These are phyloP conservation scores for Excoecaria cochinchinensis DNA, from an alignment of 345 rosid genomes.

Conservation along the genomic window DNA sequence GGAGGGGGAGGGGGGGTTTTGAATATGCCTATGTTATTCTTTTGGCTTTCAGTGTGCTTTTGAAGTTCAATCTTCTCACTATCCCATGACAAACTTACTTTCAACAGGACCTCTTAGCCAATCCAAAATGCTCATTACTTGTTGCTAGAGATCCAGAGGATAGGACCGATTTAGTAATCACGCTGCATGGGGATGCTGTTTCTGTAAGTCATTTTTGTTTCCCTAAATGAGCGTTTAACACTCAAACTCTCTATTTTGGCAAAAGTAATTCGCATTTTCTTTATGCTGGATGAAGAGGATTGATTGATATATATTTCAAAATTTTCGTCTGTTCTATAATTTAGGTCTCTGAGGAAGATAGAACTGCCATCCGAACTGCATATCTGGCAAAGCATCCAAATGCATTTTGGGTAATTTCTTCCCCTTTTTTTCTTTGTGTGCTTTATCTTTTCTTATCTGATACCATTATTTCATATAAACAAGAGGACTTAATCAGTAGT, in stretches of 20 bases:
- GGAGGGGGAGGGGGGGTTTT: neutral
- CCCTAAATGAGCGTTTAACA: neutral
- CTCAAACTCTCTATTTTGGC: conserved; percentile 5
- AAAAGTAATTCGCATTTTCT: neutral
- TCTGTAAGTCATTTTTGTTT: conserved; percentile 44
- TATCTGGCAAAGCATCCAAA: conserved; percentile 87
- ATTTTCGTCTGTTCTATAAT: conserved; percentile 13
- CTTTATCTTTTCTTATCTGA: neutral
- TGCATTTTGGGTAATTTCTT: conserved; percentile 80
- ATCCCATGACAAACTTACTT: conserved; percentile 17
- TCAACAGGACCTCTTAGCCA: conserved; percentile 71
- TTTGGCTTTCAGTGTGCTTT: neutral
- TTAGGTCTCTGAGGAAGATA: conserved; percentile 69
- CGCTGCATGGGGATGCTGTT: conserved; percentile 82
- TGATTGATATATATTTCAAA: conserved; percentile 1
- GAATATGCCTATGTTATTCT: neutral
- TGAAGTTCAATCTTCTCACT: neutral
- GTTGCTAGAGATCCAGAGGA: conserved; percentile 85
- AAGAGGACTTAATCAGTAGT: conserved; percentile 14
- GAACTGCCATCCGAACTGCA: conserved; percentile 58
- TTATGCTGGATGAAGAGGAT: neutral
- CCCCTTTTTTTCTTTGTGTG: conserved; percentile 13
- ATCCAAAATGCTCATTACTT: conserved; percentile 86
- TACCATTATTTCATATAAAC: neutral
- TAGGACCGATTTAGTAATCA: conserved; percentile 78